A percentile compares a stretch with the other conserved stretches of the same genome.
These are phyloP conservation scores for Lolium multiflorum DNA, from an alignment of 176 grass and related monocot genomes.

Conservation along the genomic window DNA sequence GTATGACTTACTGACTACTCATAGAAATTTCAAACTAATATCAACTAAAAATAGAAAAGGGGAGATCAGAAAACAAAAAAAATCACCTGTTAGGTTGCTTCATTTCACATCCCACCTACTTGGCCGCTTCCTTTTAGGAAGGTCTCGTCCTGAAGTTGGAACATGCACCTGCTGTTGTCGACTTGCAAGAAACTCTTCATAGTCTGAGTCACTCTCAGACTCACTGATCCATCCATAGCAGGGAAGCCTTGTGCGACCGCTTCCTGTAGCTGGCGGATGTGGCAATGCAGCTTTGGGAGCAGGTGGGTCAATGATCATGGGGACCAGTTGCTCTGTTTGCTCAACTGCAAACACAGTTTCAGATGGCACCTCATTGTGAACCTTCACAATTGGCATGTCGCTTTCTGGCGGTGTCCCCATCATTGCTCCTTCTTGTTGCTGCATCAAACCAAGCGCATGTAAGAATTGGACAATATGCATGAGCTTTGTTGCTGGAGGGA, in stretches of 20 bases:
- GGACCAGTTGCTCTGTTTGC: neutral
- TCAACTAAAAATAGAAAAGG: neutral
- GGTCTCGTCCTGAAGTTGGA: neutral
- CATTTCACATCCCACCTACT: slow-evolving; percentile 31
- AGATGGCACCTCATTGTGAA: neutral
- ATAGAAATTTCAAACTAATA: neutral
- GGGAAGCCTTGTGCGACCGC: neutral
- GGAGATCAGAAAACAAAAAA: neutral
- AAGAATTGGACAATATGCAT: slow-evolving; percentile 19
- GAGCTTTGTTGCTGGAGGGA: neutral
- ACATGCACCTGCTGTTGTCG: slow-evolving; percentile 1
- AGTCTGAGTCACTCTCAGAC: slow-evolving; percentile 27
- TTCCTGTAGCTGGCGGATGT: neutral
- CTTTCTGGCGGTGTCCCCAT: neutral
- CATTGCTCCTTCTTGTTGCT: slow-evolving; percentile 12
- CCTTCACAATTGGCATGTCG: neutral
- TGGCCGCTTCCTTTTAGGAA: neutral
- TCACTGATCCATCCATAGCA: slow-evolving; percentile 48
- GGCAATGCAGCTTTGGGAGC: neutral
- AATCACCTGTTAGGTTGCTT: neutral
- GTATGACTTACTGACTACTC: neutral
- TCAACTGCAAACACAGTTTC: neutral
- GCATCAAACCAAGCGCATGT: slow-evolving; percentile 5
- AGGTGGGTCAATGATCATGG: neutral
- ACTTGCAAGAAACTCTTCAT: slow-evolving; percentile 11